These are phyloP conservation scores for Claviceps africana DNA, from an alignment of 2,329 filamentous ascomycete genomes.

Conservation along the genomic window DNA sequence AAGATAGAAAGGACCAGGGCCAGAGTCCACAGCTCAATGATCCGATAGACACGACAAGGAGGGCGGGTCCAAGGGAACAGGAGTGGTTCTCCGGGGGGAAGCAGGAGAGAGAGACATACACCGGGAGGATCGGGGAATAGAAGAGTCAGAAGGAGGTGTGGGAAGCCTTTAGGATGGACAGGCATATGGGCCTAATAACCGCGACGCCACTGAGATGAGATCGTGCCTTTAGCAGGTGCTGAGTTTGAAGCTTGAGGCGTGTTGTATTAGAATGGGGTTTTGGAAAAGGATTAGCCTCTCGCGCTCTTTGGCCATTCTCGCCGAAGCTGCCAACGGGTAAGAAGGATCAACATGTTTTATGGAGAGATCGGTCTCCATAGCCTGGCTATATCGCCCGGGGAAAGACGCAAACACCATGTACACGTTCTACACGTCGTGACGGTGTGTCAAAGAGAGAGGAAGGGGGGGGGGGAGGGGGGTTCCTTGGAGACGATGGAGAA, in stretches of 20 bases:
- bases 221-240: neutral
- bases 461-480: neutral
- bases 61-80: constrained; percentile 4
- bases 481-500: neutral
- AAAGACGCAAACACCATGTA: neutral
- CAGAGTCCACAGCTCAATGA: constrained; percentile 4
- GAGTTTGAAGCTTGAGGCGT: constrained; percentile 1
- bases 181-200: constrained; percentile 4
- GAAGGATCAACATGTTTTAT: neutral
- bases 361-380: neutral
- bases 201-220: constrained; percentile 1
- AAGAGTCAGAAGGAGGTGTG: constrained; percentile 6
- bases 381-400: neutral
- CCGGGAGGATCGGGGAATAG: constrained; percentile 1
- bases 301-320: neutral
- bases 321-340: neutral
- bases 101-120: neutral
- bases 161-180: constrained; percentile 5
- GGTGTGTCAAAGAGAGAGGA: neutral
- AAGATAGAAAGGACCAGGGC: constrained; percentile 3
- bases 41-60: constrained; percentile 2
- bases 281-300: neutral
- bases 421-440: constrained; percentile 1
- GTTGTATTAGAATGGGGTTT: neutral
- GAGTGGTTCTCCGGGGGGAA: constrained; percentile 2